These are phyloP conservation scores for Tolypocladium amazonense DNA, from an alignment of 2,329 filamentous ascomycete species.

Conservation along the genomic window DNA sequence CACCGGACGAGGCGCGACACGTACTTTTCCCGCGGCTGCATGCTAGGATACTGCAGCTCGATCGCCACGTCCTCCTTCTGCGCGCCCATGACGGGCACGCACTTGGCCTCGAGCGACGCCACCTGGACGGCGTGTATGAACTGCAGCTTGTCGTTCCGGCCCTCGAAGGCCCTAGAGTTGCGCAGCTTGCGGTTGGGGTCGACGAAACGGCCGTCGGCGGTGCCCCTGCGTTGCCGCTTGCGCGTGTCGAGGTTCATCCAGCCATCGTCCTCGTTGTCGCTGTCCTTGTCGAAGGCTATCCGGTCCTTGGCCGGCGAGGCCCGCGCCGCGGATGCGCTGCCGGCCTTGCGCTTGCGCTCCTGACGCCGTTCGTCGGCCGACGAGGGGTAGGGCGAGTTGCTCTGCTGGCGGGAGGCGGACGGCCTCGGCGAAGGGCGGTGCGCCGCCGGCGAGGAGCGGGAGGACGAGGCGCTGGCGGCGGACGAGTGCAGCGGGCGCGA, in stretches of 20 bases:
- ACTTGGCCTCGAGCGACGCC: constrained; percentile 38
- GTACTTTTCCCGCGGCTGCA: constrained; percentile 56
- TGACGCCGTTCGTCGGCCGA: constrained; percentile 25
- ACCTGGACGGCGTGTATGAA: constrained; percentile 52
- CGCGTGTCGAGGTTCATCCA: constrained; percentile 37
- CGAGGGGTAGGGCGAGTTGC: constrained; percentile 30
- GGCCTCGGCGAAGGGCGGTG: constrained; percentile 31
- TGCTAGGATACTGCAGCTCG: constrained; percentile 76
- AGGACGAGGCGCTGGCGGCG: constrained; percentile 8
- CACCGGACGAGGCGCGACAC: constrained; percentile 5
- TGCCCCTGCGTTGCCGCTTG: constrained; percentile 36
- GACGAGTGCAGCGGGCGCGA: constrained; percentile 15
- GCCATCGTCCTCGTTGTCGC: constrained; percentile 40
- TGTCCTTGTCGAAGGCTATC: constrained; percentile 39
- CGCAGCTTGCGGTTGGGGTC: constrained; percentile 37
- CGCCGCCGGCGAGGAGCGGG: constrained; percentile 22
- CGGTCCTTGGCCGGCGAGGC: constrained; percentile 37
- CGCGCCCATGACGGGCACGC: constrained; percentile 37
- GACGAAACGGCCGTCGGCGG: constrained; percentile 26
- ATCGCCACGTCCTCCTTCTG: constrained; percentile 46
- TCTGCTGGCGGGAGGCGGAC: constrained; percentile 23
- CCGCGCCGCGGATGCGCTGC: constrained; percentile 17
- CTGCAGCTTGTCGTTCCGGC: constrained; percentile 26
- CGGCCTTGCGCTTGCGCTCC: constrained; percentile 39
- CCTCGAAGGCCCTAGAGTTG: constrained; percentile 34